phyloP scores from a whole-genome alignment of 73 alveolate species.

The Uronychia setigera region DNA sequence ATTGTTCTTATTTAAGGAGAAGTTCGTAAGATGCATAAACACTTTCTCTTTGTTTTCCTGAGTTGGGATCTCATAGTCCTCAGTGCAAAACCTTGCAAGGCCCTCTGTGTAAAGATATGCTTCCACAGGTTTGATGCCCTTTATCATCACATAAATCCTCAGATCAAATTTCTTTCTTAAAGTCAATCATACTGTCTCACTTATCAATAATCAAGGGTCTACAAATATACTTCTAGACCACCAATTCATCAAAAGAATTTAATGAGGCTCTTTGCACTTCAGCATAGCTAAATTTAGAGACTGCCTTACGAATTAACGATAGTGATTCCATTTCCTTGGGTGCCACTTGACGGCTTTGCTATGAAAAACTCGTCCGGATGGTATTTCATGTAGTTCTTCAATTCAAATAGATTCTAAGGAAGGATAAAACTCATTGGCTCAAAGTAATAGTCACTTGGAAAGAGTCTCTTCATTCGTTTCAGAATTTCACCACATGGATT shows the following conservation, averaged over 20 bases:
- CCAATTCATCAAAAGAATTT: conserved; percentile 39
- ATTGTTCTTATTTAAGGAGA: conserved; percentile 81
- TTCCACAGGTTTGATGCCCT: conserved; percentile 87
- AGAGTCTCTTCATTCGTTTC: conserved; percentile 15
- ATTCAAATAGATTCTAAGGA: conserved; percentile 56
- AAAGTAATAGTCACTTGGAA: conserved; percentile 51
- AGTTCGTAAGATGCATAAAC: conserved; percentile 92
- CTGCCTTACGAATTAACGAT: conserved; percentile 51
- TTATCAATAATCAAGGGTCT: conserved; percentile 92
- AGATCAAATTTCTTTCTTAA: conserved; percentile 95
- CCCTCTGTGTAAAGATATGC: conserved; percentile 97
- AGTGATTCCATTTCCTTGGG: conserved; percentile 79
- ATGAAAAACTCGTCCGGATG: conserved; percentile 34
- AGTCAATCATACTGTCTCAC: conserved; percentile 60
- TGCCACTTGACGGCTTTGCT: conserved; percentile 78
- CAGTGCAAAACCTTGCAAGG: conserved; percentile 94
- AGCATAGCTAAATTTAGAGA: conserved; percentile 15
- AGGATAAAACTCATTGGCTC: conserved; percentile 60
- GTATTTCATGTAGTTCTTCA: conserved; percentile 20
- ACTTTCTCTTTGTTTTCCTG: conserved; percentile 67
- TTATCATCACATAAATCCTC: conserved; percentile 91
- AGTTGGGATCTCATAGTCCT: conserved; percentile 86
- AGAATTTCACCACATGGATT: neutral
- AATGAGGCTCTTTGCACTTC: conserved; percentile 34
- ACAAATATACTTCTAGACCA: conserved; percentile 79